phyloP scores from a whole-genome alignment of 129 eudicot species.

The Flaveria trinervia region DNA sequence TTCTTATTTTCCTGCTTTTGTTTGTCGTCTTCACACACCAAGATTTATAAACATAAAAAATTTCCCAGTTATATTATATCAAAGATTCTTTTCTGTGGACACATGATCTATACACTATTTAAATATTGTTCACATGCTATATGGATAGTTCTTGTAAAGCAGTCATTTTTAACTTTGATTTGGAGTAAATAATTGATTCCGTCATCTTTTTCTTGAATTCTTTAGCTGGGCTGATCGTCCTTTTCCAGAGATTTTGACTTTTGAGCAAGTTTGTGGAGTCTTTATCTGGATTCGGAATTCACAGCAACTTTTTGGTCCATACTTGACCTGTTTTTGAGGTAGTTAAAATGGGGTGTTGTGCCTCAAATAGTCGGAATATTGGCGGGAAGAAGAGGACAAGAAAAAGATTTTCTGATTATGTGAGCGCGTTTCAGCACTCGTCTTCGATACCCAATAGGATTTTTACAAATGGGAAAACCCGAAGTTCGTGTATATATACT shows the following conservation, averaged over 20 bases:
- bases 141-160: constrained; percentile 22
- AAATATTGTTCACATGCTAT: constrained; percentile 59
- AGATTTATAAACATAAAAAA: constrained; percentile 25
- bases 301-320: constrained; percentile 31
- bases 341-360: constrained; percentile 86
- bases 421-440: constrained; percentile 55
- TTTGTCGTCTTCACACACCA: constrained; percentile 33
- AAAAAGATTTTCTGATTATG: constrained; percentile 73
- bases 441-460: constrained; percentile 74
- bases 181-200: constrained; percentile 27
- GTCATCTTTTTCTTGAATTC: constrained; percentile 27
- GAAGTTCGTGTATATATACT: constrained; percentile 80
- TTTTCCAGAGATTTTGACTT: constrained; percentile 37
- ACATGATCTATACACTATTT: constrained; percentile 45
- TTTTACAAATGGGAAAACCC: constrained; percentile 72
- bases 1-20: constrained; percentile 26
- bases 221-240: constrained; percentile 30
- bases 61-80: constrained; percentile 32
- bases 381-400: constrained; percentile 51
- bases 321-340: constrained; percentile 33
- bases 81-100: constrained; percentile 46
- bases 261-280: constrained; percentile 48
- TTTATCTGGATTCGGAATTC: constrained; percentile 12
- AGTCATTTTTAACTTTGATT: constrained; percentile 31
- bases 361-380: constrained; percentile 63